Base-by-base conservation (phyloP, 192 early-diverging fungal species). In the Gamsiella multidivaricata region DNA sequence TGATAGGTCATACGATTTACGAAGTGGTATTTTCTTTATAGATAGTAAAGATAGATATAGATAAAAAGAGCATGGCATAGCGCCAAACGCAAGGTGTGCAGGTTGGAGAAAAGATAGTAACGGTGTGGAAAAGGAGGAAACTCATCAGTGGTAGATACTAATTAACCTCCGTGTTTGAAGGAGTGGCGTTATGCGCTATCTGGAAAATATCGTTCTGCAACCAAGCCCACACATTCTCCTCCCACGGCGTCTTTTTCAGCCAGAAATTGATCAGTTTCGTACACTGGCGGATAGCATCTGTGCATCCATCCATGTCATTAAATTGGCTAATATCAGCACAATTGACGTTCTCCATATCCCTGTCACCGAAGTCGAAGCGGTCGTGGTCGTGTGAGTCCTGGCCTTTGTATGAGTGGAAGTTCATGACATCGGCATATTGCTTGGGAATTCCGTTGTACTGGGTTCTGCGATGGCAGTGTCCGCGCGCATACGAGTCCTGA, bases 221-320 rank as follows among this genome's bases (percentile, higher is more conserved):
- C 45, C 45, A 46, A n/a, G 45, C 45, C 45, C n/a, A 4, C 45
- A 46, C 45, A n/a, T 7, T 14, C 14, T n/a, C 17, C 45, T 46
- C 45, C 45, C 45, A 46, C n/a, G 45, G 45, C n/a, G 45, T 46
- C 5, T 46, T 46, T 5, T 46, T 46, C 45, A 12, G 9, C 45
- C 45, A 46, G 45, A n/a, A 46, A 46, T 46, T 46, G n/a, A 46
- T 46, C 45, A 46, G n/a, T 46, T 46, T 46, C 45, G 45, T 46
- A n/a, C 45, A 46, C 10, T 10, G 15, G n/a, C n/a, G n/a, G 45
- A 46, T 46, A 46, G 45, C 45, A n/a, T 46, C 45, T n/a, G 45
- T 46, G 10, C 15, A n/a, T n/a, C 45, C 45, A 46, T 46, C 45
- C 45, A 46, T 10, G n/a, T 46, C 17, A 9, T 46, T 46, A 46